A percentile compares a stretch with the other conserved stretches of the same genome.
Conservation (phyloP, 2,329 filamentous ascomycete species). For the Penicillium sp. region DNA sequence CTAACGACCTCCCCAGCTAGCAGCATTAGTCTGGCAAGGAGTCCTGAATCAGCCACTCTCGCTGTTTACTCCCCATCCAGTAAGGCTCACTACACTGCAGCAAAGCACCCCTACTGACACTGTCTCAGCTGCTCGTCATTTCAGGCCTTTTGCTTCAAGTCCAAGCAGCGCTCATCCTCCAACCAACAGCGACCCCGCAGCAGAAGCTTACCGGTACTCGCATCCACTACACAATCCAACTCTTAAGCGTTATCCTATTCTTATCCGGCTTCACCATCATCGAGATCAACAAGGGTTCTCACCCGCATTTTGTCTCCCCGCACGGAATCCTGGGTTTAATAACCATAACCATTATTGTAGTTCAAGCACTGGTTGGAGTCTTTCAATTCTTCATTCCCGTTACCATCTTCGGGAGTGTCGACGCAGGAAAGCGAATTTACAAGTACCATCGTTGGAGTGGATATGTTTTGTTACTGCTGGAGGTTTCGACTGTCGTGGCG, state of each 20-base stretch:
- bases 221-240: slow-evolving; percentile 69
- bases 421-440: slow-evolving; percentile 79
- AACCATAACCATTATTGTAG: slow-evolving; percentile 68
- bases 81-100: slow-evolving; percentile 47
- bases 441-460: slow-evolving; percentile 84
- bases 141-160: slow-evolving; percentile 73
- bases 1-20: slow-evolving; percentile 51
- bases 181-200: slow-evolving; percentile 75
- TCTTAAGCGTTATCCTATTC: slow-evolving; percentile 53
- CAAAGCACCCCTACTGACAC: background rate
- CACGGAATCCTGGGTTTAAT: slow-evolving; percentile 83
- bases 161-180: slow-evolving; percentile 80
- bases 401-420: slow-evolving; percentile 72
- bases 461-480: slow-evolving; percentile 70
- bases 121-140: slow-evolving; percentile 50
- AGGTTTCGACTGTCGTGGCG: slow-evolving; percentile 72
- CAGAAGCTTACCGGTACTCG: slow-evolving; percentile 70
- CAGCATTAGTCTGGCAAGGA: slow-evolving; percentile 74
- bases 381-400: slow-evolving; percentile 76
- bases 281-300: slow-evolving; percentile 75
- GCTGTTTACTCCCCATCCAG: slow-evolving; percentile 86
- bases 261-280: slow-evolving; percentile 47
- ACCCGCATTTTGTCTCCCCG: slow-evolving; percentile 69
- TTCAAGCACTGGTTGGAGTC: slow-evolving; percentile 78
- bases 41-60: slow-evolving; percentile 72